phyloP scores from a whole-genome alignment of 1,284 basidiomycete species.

The Vanrija humicola region DNA sequence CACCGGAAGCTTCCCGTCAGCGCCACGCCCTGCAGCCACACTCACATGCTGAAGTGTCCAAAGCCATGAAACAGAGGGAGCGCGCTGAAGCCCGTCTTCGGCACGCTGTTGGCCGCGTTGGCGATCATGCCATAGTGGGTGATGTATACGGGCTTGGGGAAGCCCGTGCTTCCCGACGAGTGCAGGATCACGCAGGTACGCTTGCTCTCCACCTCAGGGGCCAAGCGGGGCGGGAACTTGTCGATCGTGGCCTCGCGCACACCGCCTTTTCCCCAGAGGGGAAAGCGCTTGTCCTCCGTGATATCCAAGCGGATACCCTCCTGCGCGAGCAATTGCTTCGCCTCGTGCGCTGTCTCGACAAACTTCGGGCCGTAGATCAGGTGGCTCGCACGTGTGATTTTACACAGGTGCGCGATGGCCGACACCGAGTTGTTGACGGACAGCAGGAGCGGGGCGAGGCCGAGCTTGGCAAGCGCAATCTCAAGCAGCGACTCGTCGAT shows the following conservation, averaged over 20 bases:
- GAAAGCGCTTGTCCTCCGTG: slow-evolving; percentile 50
- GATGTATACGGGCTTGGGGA: slow-evolving; percentile 48
- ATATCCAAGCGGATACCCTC: slow-evolving; percentile 43
- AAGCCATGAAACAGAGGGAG: slow-evolving; percentile 54
- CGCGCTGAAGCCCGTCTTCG: slow-evolving; percentile 54
- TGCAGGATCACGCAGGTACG: slow-evolving; percentile 59
- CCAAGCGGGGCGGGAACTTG: slow-evolving; percentile 47
- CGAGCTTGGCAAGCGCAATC: slow-evolving; percentile 53
- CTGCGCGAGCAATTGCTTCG: slow-evolving; percentile 36
- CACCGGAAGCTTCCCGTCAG: slow-evolving; percentile 38
- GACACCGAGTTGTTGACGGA: slow-evolving; percentile 59
- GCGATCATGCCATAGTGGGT: slow-evolving; percentile 45
- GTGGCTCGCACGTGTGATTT: slow-evolving; percentile 52
- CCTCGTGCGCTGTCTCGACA: slow-evolving; percentile 44
- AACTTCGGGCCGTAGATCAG: slow-evolving; percentile 54
- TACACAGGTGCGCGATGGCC: slow-evolving; percentile 58
- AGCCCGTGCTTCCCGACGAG: slow-evolving; percentile 59
- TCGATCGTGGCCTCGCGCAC: slow-evolving; percentile 44
- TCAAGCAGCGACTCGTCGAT: slow-evolving; percentile 53
- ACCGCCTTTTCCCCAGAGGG: slow-evolving; percentile 52
- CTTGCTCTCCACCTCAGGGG: slow-evolving; percentile 52
- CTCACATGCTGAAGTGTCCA: slow-evolving; percentile 53
- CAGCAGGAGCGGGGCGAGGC: slow-evolving; percentile 53
- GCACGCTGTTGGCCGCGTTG: slow-evolving; percentile 36
- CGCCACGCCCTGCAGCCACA: slow-evolving; percentile 2